Base-by-base conservation (phyloP, 305 asterid species). In the Solanum hybrid region DNA sequence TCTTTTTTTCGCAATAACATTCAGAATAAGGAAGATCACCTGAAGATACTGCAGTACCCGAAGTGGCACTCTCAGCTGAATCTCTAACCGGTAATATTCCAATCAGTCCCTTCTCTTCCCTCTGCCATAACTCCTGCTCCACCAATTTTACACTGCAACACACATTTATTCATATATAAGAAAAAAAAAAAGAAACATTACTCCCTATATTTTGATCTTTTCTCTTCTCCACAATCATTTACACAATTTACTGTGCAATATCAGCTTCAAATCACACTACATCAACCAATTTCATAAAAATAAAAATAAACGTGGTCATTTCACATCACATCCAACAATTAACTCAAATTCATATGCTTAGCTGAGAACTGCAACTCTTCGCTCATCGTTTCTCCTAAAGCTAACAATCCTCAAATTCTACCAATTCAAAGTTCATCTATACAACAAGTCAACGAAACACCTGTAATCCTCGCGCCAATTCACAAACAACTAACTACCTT, bases 111-210 rank as follows among this genome's bases (percentile, higher is more conserved):
- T 97, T 97, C 93, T 95, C 99, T 89, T 98, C 99, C 93, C 99
- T 96, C 96, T 98, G 99, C 99, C 99, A 98, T 89, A 98, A 90
- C 91, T 98, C 99, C 91, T 98, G 99, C 90, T 98, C 98, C 86
- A 98, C 99, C 94, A 98, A 91, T 93, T 97, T 98, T 89, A 98
- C 99, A 92, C 99, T 98, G 91, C 86, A 92, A 90, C 84, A 91
- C 39, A 27, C 73, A 83, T 31, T 29, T n/a, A 83, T 27, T 41
- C 33, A 45, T 29, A 29, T 2, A 45, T 83, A 45, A 45, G 39
- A 5, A 15, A 11, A 11, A 11, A 11, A 81, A 27, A 41, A 1
- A 15, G 2, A 15, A 41, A 27, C 36, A 45, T 45, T 83, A 4
- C 31, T 45, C 39, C 11, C 10, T 10, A 29, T 45, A 24, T 14